Percentiles rank a stretch among this genome's conserved stretches.
Evolutionary conservation across 2,329 filamentous ascomycete species (phyloP).

Genomic region (Kalmusia sp.): DNA sequence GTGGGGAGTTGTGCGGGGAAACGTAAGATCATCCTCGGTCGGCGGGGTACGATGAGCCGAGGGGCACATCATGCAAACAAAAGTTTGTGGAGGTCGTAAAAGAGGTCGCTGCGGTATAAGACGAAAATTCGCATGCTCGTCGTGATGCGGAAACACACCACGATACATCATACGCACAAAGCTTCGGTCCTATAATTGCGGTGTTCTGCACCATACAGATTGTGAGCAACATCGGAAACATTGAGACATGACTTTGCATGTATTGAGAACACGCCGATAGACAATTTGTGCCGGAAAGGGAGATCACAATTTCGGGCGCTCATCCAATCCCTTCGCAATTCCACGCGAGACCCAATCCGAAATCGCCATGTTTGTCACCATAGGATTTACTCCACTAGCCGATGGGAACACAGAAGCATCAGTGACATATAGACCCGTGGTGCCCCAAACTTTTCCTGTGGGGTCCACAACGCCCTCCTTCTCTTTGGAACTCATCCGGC

Average conservation of each 20-base stretch:
- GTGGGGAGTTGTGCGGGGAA: neutral
- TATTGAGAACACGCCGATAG: neutral
- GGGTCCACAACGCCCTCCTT: conserved; percentile 54
- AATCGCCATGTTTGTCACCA: conserved; percentile 74
- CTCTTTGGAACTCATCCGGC: conserved; percentile 68
- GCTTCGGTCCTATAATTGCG: too few relatives aligned
- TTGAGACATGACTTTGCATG: neutral
- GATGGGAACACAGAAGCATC: conserved; percentile 80
- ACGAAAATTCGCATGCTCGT: too few relatives aligned
- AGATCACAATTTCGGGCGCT: conserved; percentile 27
- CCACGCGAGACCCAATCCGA: conserved; percentile 45
- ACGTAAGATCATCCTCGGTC: neutral
- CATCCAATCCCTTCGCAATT: conserved; percentile 32
- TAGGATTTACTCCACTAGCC: conserved; percentile 81
- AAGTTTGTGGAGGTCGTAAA: neutral
- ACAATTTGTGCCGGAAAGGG: too few relatives aligned
- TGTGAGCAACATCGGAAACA: neutral
- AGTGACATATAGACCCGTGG: conserved; percentile 70
- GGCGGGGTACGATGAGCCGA: neutral
- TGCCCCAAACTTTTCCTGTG: conserved; percentile 65
- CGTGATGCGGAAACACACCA: too few relatives aligned
- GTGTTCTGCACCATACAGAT: neutral
- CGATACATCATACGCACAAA: too few relatives aligned
- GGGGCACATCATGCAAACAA: neutral
- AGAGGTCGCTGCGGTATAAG: too few relatives aligned